A percentile compares a stretch with the other conserved stretches of the same genome.
Conservation (phyloP, 441 rosid genomes). For the Bruguiera hainesii region DNA sequence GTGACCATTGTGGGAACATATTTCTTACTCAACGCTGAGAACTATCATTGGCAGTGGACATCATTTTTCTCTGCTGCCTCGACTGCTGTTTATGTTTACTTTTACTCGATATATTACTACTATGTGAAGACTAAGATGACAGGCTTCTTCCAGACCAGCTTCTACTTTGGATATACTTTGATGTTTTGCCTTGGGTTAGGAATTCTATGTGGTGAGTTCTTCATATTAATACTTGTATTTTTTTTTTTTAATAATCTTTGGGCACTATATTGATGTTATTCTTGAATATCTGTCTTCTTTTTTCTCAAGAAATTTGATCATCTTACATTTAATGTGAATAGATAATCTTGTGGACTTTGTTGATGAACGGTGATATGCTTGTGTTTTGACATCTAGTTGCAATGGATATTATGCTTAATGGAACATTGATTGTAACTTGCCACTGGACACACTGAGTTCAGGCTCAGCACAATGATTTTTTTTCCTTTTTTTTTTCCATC, state of each 20-base stretch:
- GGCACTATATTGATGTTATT: no score
- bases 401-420: no score
- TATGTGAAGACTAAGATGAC: constrained; percentile 93
- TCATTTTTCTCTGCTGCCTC: constrained; percentile 97
- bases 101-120: constrained; percentile 89
- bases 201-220: constrained; percentile 81
- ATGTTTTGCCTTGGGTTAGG: constrained; percentile 98
- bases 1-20: constrained; percentile 96
- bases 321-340: no score
- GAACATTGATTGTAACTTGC: no score
- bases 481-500: no score
- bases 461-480: no score
- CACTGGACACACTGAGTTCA: no score
- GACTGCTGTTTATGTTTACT: constrained; percentile 87
- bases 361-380: no score
- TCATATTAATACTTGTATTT: background rate
- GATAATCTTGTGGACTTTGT: no score
- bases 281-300: no score
- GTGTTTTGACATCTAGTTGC: no score
- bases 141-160: constrained; percentile 96
- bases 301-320: no score
- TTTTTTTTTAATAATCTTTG: background rate
- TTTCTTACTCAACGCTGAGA: constrained; percentile 91
- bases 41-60: constrained; percentile 99
- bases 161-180: constrained; percentile 95